phyloP scores from a whole-genome alignment of 2,329 filamentous ascomycete species.

The Elsinoe ampelina region DNA sequence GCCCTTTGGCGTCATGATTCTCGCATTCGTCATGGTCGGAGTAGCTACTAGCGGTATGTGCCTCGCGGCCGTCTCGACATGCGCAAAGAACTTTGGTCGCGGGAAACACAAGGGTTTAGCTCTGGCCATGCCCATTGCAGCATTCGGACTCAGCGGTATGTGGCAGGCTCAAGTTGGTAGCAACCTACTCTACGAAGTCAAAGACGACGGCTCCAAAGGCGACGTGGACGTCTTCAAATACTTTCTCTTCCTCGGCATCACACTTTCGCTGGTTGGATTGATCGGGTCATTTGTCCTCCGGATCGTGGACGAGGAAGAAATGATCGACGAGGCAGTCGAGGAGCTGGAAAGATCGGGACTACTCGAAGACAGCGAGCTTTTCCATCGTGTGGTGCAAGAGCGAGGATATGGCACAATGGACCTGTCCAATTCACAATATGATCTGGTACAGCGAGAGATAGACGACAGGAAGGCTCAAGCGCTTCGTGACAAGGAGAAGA shows the following conservation, averaged over 20 bases:
- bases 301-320: slow-evolving; percentile 73
- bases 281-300: slow-evolving; percentile 65
- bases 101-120: slow-evolving; percentile 82
- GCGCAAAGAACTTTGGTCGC: slow-evolving; percentile 94
- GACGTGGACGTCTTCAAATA: slow-evolving; percentile 70
- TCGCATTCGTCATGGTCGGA: slow-evolving; percentile 75
- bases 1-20: slow-evolving; percentile 74
- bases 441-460: slow-evolving; percentile 36
- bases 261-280: slow-evolving; percentile 62
- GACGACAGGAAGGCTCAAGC: slow-evolving; percentile 37
- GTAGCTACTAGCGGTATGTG: slow-evolving; percentile 84
- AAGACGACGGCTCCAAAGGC: slow-evolving; percentile 50
- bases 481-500: slow-evolving; percentile 58
- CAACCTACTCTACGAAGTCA: slow-evolving; percentile 61
- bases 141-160: slow-evolving; percentile 89
- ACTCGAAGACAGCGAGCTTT: slow-evolving; percentile 64
- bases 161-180: slow-evolving; percentile 87
- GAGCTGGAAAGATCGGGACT: slow-evolving; percentile 84
- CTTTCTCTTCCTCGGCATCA: slow-evolving; percentile 71
- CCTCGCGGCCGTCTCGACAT: slow-evolving; percentile 81
- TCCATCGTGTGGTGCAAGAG: slow-evolving; percentile 45
- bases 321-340: slow-evolving; percentile 84
- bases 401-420: slow-evolving; percentile 55
- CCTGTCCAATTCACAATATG: slow-evolving; percentile 39
- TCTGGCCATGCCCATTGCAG: slow-evolving; percentile 80